These are phyloP conservation scores for Meyerozyma sp. DNA, from an alignment of 1,139 yeast genomes.

Conservation along the genomic window DNA sequence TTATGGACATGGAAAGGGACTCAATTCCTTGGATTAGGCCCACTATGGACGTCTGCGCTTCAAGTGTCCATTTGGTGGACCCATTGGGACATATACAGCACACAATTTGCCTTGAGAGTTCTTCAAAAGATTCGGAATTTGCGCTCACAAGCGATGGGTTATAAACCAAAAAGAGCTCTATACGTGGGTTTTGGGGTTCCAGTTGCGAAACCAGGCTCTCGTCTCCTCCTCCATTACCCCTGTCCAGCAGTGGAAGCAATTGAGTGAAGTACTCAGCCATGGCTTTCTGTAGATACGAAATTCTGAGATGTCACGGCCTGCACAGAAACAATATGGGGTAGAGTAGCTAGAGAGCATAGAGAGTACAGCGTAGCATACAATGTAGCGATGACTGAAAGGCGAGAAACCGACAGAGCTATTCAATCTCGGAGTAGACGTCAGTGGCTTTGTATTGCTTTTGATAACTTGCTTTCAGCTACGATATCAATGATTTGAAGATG, in stretches of 20 bases:
- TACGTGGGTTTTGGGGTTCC: neutral
- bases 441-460: no score
- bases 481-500: no score
- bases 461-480: no score
- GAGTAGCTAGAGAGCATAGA: no score
- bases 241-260: constrained; percentile 1
- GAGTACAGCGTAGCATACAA: no score
- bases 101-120: constrained; percentile 24
- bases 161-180: neutral
- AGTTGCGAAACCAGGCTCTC: neutral
- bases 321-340: no score
- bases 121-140: constrained; percentile 20
- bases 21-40: constrained; percentile 37
- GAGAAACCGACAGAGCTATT: no score
- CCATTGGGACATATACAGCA: constrained; percentile 20
- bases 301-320: no score
- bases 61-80: constrained; percentile 8
- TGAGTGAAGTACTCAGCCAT: neutral
- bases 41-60: constrained; percentile 17
- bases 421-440: no score
- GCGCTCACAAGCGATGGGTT: neutral
- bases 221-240: neutral
- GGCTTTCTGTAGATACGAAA: neutral
- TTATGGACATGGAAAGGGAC: constrained; percentile 21
- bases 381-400: no score